These are phyloP conservation scores for Remersonia thermophila DNA, from an alignment of 2,329 filamentous ascomycete genomes.

Conservation along the genomic window DNA sequence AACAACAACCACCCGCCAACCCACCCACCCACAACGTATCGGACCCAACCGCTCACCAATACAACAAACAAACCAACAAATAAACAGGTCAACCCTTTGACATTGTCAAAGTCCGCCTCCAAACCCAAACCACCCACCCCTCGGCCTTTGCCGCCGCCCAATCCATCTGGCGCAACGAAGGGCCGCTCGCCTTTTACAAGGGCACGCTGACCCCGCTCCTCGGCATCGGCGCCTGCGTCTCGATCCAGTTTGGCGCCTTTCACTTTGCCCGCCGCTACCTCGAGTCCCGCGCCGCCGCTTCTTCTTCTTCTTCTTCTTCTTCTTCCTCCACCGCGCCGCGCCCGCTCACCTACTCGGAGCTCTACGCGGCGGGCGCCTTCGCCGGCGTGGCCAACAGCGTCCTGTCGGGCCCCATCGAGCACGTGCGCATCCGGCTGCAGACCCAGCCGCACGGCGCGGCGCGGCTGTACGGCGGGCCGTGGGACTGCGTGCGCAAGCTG, in stretches of 20 bases:
- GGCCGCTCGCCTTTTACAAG: conserved; percentile 91
- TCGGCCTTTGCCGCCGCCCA: conserved; percentile 69
- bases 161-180: conserved; percentile 79
- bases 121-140: conserved; percentile 73
- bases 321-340: conserved; percentile 29
- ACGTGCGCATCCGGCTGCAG: conserved; percentile 90
- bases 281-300: conserved; percentile 56
- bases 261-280: conserved; percentile 80
- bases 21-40: too few species aligned
- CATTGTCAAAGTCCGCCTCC: conserved; percentile 94
- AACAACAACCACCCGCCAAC: neutral
- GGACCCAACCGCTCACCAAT: too few species aligned
- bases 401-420: conserved; percentile 86
- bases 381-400: conserved; percentile 83
- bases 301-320: too few species aligned
- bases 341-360: conserved; percentile 67
- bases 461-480: conserved; percentile 68
- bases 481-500: conserved; percentile 87
- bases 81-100: conserved; percentile 59
- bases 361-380: conserved; percentile 83
- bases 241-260: conserved; percentile 97
- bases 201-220: conserved; percentile 89
- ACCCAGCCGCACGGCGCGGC: conserved; percentile 82
- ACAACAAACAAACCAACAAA: conserved; percentile 3
- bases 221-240: conserved; percentile 93